phyloP scores from a whole-genome alignment of 1,284 basidiomycete genomes.

The Quambalaria eucalypti region DNA sequence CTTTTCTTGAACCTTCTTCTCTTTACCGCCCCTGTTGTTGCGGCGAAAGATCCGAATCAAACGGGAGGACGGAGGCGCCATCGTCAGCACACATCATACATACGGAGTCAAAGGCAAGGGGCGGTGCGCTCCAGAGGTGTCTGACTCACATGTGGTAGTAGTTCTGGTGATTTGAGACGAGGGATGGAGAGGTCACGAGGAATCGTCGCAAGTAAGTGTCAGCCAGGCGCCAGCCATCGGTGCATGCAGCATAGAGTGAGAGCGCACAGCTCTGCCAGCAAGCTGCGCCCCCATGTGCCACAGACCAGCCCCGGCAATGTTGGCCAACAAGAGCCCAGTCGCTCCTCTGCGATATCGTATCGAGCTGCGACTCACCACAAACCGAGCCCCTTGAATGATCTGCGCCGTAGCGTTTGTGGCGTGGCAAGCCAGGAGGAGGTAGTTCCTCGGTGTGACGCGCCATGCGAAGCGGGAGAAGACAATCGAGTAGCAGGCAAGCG shows the following conservation, averaged over 20 bases:
- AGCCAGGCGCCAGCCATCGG: conserved; percentile 3
- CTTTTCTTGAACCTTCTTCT: no score
- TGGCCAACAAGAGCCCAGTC: background rate
- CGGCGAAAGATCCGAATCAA: no score
- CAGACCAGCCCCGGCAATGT: background rate
- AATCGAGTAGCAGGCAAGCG: conserved; percentile 17
- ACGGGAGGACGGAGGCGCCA: no score
- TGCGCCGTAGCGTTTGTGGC: conserved; percentile 41
- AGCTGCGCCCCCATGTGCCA: no score
- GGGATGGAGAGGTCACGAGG: no score
- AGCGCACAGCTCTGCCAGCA: no score
- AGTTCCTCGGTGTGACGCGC: conserved; percentile 43
- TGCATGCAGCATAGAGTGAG: background rate
- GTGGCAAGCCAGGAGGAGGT: conserved; percentile 44
- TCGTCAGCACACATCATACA: no score
- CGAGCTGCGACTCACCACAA: conserved; percentile 24
- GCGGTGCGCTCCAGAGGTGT: no score
- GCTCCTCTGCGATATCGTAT: background rate
- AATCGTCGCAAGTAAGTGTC: background rate
- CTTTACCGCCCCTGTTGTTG: no score
- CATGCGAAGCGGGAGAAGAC: conserved; percentile 46
- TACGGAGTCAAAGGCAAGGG: no score
- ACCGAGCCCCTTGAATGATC: conserved; percentile 25
- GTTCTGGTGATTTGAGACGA: conserved; percentile 14
- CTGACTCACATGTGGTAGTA: conserved; percentile 35